Evolutionary conservation across 495 filamentous ascomycete species (phyloP).

Genomic region (Podospora bellae-mahoneyi): DNA sequence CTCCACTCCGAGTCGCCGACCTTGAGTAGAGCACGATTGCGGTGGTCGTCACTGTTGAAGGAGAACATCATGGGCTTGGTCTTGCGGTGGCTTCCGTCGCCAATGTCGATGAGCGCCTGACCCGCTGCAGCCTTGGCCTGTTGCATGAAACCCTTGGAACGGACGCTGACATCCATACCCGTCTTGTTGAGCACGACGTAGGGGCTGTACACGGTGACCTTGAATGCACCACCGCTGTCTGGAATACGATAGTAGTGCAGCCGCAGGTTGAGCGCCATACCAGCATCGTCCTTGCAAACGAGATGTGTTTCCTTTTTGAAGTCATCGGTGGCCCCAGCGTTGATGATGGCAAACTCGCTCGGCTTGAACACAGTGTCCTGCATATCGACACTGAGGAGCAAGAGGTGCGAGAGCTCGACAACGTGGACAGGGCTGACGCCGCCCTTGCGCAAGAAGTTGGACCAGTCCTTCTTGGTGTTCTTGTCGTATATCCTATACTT

Average conservation of each 20-base stretch:
- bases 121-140: constrained; percentile 76
- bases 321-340: constrained; percentile 81
- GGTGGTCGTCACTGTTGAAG: constrained; percentile 76
- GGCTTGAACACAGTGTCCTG: constrained; percentile 92
- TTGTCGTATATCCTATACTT: constrained; percentile 98
- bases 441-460: constrained; percentile 93
- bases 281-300: constrained; percentile 77
- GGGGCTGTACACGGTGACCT: constrained; percentile 86
- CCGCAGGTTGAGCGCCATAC: constrained; percentile 71
- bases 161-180: constrained; percentile 81
- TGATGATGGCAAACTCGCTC: constrained; percentile 96
- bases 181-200: constrained; percentile 96
- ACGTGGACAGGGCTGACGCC: constrained; percentile 96
- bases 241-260: constrained; percentile 93
- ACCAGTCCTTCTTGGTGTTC: constrained; percentile 97
- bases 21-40: constrained; percentile 82
- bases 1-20: constrained; percentile 90
- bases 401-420: constrained; percentile 88
- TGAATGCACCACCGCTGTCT: constrained; percentile 92
- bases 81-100: constrained; percentile 49
- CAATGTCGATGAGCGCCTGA: constrained; percentile 50
- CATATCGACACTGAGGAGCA: constrained; percentile 90
- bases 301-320: constrained; percentile 78
- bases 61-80: constrained; percentile 94
- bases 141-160: constrained; percentile 83